Base-by-base conservation (phyloP, 768 basidiomycete genomes). In the Suillus lakei region DNA sequence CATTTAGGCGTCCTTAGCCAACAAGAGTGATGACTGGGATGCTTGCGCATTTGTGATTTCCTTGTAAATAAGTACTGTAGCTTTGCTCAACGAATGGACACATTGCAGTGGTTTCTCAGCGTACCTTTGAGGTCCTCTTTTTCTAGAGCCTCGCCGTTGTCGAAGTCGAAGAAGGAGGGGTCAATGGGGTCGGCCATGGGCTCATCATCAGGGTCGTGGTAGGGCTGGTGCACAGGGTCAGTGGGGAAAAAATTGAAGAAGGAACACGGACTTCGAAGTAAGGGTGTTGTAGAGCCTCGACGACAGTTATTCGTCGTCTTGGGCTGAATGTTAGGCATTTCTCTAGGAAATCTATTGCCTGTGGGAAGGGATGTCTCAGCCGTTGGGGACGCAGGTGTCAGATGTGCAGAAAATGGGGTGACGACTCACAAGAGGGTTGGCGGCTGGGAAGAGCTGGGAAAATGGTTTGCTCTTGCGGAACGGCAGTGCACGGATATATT, bases 151-250 rank as follows among this genome's bases (percentile, higher is more conserved):
- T 86, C 82, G 1, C 89, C 89, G 63, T 88, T 87, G 69, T 94
- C 92, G 72, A 95, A 95, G 68, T 94, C 88, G 71, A 95, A 95
- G 77, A 93, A 94, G 1, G 85, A 85, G 0, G 93, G 88, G 61
- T 92, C 88, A 38, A 93, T 81, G 1, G 87, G 86, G 67, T 86
- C 82, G 1, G 96, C 95, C 2, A 86, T 85, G 0, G 96, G 96
- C 73, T 98, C 96, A 73, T 98, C 96, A 15, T 88, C 86, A 7
- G 91, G 87, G 72, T 97, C 96, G 67, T 96, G 95, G 70, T 96
- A 95, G 0, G 93, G 88, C 91, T 92, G 67, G 16, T 32, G 18
- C n/a, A 21, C 5, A 7, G n/a, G 36, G 60, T 60, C 61, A 63
- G 43, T 3, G 32, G 15, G 28, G 32, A 48, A 44, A 32, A 21